Evolutionary conservation across 2,329 filamentous ascomycete genomes (phyloP), one percentile per base, ranked within the genome.

Genomic region (Calonectria crousiana): DNA sequence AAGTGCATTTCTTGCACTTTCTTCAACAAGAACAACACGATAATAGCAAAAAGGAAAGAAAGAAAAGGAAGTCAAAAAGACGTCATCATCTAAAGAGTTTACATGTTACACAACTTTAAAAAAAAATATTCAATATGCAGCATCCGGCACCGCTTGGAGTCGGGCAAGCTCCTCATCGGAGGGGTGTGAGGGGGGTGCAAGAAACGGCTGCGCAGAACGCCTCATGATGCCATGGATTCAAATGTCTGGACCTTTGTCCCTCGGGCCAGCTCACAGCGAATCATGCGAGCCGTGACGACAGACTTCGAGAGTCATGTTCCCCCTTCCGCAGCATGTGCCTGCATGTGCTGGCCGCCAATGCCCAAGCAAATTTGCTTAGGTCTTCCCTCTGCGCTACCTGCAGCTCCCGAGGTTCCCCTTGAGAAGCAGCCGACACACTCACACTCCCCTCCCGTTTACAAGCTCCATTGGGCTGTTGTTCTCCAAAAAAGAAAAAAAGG

Each of bases 141-240:
- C 52, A 56, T 56, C 28, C 20, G 28, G 44, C 44, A 44, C 41
- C 41, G 18, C 18, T 44, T 44, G 41, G 41, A 44, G 41, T 44
- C 18, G 41, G 41, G 41, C 41, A 44, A 44, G 41, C 41, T 44
- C 41, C 41, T 10, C 41, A 23, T 47, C 44, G n/a, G 62, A 34
- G 23, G 26, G 44, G 26, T n/a, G 36, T 18, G 41, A 41, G 41
- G 26, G 52, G 62, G n/a, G 70, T 62, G 70, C 38, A 30, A 56
- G 47, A 60, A 36, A 44, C 38, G 60, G 36, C 38, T 11, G 64
- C 38, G 58, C 67, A 73, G 38, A 69, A 70, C 71, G 71, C 67
- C 71, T 73, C 71, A 70, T 67, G 71, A 73, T 73, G 67, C 71
- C 71, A 73, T 73, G 47, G 56, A 62, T 62, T 62, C 56, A 69